Conservation (phyloP, 495 filamentous ascomycete species). For the Rhypophila decipiens region DNA sequence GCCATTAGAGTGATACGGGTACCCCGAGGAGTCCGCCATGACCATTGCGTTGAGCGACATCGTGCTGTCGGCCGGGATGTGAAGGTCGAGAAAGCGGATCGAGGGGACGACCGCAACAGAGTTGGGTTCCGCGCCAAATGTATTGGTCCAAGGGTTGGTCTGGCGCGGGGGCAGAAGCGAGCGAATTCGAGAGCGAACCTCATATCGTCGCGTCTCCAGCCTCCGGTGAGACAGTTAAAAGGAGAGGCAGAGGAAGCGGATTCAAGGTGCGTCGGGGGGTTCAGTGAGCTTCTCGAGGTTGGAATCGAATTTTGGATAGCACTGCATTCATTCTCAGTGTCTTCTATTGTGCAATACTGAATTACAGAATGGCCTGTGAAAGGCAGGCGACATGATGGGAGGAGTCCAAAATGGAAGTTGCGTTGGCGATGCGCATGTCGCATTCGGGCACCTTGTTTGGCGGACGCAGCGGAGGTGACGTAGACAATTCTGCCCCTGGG, state of each 20-base stretch:
- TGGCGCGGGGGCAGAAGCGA: conserved; percentile 19
- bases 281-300: too few relatives aligned
- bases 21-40: conserved; percentile 12
- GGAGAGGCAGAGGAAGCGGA: too few relatives aligned
- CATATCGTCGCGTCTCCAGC: conserved; percentile 27
- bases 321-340: conserved; percentile 17
- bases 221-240: not conserved
- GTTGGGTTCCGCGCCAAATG: not conserved
- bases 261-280: too few relatives aligned
- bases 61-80: not conserved
- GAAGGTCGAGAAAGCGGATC: not conserved
- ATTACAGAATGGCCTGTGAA: not conserved
- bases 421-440: too few relatives aligned
- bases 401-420: too few relatives aligned
- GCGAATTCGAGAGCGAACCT: conserved; percentile 19
- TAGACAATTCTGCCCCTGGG: too few relatives aligned
- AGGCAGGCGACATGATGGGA: conserved; percentile 9
- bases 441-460: too few relatives aligned
- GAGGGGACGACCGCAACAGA: not conserved
- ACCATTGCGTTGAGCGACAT: conserved; percentile 3
- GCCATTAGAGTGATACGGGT: conserved; percentile 2
- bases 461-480: too few relatives aligned
- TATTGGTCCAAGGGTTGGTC: conserved; percentile 5
- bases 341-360: not conserved
- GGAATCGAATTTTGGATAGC: too few relatives aligned